phyloP scores from a whole-genome alignment of 1,139 yeast species.

The Protomyces macrosporus region DNA sequence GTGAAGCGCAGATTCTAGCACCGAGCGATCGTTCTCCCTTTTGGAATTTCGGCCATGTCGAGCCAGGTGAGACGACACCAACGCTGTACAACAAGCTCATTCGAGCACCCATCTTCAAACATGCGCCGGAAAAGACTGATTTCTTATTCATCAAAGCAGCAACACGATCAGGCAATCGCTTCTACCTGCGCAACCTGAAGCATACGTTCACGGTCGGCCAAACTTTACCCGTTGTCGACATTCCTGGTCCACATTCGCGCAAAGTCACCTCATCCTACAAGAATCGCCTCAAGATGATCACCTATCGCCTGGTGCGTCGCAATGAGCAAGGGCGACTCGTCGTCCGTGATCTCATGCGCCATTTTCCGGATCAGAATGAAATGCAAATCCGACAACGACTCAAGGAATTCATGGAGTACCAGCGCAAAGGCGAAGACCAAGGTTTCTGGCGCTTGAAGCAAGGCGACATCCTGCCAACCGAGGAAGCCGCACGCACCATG shows the following conservation, averaged over 20 bases:
- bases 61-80: conserved; percentile 89
- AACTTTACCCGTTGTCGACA: conserved; percentile 84
- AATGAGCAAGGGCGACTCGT: conserved; percentile 68
- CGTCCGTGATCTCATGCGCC: conserved; percentile 82
- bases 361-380: conserved; percentile 95
- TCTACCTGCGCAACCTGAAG: conserved; percentile 59
- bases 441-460: conserved; percentile 91
- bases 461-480: conserved; percentile 65
- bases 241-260: conserved; percentile 97
- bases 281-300: conserved; percentile 88
- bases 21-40: conserved; percentile 94
- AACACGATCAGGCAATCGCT: conserved; percentile 46
- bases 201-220: conserved; percentile 86
- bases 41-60: conserved; percentile 98
- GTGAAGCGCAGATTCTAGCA: conserved; percentile 93
- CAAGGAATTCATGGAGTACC: conserved; percentile 97
- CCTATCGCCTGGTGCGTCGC: conserved; percentile 76
- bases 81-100: conserved; percentile 86
- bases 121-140: conserved; percentile 72
- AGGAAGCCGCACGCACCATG: conserved; percentile 75
- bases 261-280: conserved; percentile 91
- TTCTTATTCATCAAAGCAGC: conserved; percentile 74
- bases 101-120: conserved; percentile 89
- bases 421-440: conserved; percentile 89
- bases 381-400: conserved; percentile 94